A percentile compares a stretch with the other conserved stretches of the same genome.
phyloP scores from a whole-genome alignment of 768 basidiomycete species.

The Calvatia gigantea region DNA sequence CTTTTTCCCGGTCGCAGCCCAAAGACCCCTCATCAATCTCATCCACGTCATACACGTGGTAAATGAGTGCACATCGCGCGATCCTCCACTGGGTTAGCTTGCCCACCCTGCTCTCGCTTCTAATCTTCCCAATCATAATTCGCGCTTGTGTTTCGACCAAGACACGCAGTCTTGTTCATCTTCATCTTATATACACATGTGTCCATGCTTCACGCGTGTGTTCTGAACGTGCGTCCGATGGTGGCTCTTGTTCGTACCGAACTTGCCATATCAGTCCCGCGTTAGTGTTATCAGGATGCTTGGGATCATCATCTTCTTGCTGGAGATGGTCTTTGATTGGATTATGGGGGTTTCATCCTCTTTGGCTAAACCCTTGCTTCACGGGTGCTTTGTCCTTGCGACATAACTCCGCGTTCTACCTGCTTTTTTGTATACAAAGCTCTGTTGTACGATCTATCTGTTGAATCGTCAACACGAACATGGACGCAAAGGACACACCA shows the following conservation, averaged over 20 bases:
- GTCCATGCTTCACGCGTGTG: background rate
- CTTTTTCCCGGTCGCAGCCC: conserved; percentile 13
- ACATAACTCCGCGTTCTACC: background rate
- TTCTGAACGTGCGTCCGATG: background rate
- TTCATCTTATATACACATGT: conserved; percentile 7
- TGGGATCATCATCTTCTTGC: background rate
- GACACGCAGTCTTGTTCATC: background rate
- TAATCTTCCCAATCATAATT: conserved; percentile 9
- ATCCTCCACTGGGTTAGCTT: background rate
- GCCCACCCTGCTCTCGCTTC: conserved; percentile 1
- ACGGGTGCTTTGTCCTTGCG: conserved; percentile 19
- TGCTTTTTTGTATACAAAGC: conserved; percentile 8
- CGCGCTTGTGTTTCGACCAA: conserved; percentile 11
- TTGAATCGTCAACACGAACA: background rate
- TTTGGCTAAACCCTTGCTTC: background rate
- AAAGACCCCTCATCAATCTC: conserved; percentile 6
- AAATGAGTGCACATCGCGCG: conserved; percentile 7
- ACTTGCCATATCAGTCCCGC: conserved; percentile 10
- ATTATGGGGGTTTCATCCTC: conserved; percentile 2
- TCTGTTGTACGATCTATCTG: conserved; percentile 7
- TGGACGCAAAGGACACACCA: conserved; percentile 9
- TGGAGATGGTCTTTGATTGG: conserved; percentile 1
- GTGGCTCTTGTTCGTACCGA: background rate
- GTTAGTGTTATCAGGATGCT: conserved; percentile 7
- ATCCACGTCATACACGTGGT: conserved; percentile 12